Base-by-base conservation (phyloP, 768 basidiomycete genomes). In the Lactarius hengduanensis region DNA sequence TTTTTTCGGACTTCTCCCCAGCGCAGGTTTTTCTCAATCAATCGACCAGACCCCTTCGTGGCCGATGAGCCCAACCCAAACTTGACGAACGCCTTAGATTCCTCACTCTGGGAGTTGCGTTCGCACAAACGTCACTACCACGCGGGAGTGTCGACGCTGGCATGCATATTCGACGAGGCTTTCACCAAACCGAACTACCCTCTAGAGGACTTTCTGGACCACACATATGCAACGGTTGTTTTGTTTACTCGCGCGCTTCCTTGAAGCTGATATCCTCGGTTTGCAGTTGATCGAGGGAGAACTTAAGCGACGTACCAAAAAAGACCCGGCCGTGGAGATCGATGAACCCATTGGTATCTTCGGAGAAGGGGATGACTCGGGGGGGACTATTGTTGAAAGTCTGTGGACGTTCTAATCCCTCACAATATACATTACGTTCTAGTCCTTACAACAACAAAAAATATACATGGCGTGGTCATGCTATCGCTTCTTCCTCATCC, bases 181-280 rank as follows among this genome's bases (percentile, higher is more conserved):
- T 97, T 99, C 78, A 98, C 94, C n/a, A 98, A 96, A 73, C 92
- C 89, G 20, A 82, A 81, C 41, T 98, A 95, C 76, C 80, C 86
- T 16, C 85, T 97, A 86, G 96, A 98, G 71, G 96, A 98, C 74
- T 99, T 98, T 76, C 76, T 98, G 74, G 97, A 98, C 75, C 96
- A 98, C 74, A 91, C 91, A 2, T 94, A 93, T 72, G 83, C 81
- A 45, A 93, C 92, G 70, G 92, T 53, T 94, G 71, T 40, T 40
- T 40, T 15, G 34, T 9, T 34, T 54, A 15, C n/a, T 47, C 36
- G 7, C 38, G 11, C 55, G 26, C 62, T 15, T 32, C 57, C 43
- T 66, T 41, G 47, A 53, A 30, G 28, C 40, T 40, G 28, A 65
- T n/a, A 18, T 64, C 7, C 34, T 41, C 30, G 47, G 41, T 57